Evolutionary conservation across 1,284 basidiomycete genomes (phyloP).

Genomic region (Cryptococcus sp.): DNA sequence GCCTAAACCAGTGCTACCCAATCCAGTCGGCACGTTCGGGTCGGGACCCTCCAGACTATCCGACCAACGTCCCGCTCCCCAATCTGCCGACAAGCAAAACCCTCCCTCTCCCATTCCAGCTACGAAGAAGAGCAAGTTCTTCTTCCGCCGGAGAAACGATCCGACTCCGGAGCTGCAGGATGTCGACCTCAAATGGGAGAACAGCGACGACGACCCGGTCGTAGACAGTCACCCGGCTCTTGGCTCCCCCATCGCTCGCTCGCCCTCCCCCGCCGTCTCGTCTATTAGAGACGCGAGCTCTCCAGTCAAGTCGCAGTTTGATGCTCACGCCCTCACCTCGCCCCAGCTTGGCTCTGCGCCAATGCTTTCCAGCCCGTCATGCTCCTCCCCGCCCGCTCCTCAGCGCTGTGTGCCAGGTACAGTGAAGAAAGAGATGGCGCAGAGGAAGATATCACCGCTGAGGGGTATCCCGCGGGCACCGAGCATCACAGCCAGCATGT

Average conservation of each 20-base stretch:
- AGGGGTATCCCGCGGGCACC: not conserved
- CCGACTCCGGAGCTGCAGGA: slow-evolving; percentile 2
- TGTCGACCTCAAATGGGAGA: slow-evolving; percentile 26
- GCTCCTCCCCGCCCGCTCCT: slow-evolving; percentile 4
- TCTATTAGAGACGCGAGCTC: slow-evolving; percentile 12
- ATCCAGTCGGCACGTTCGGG: slow-evolving; percentile 30
- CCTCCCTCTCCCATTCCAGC: not conserved
- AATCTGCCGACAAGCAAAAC: not conserved
- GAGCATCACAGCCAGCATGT: too few species aligned
- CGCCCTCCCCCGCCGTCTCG: slow-evolving; percentile 22
- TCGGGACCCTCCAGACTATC: slow-evolving; percentile 43
- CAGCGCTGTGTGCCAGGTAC: not conserved
- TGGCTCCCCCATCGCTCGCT: slow-evolving; percentile 10
- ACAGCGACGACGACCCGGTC: slow-evolving; percentile 18
- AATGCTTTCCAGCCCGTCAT: slow-evolving; percentile 14
- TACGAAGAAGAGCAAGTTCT: slow-evolving; percentile 36
- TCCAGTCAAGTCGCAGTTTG: slow-evolving; percentile 8
- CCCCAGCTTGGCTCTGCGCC: slow-evolving; percentile 5
- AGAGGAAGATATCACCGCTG: not conserved
- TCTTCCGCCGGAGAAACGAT: slow-evolving; percentile 9
- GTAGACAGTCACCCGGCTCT: slow-evolving; percentile 8
- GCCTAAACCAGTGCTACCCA: slow-evolving; percentile 23
- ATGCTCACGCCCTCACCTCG: slow-evolving; percentile 13
- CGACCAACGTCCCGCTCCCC: slow-evolving; percentile 15
- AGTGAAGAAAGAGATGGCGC: too few species aligned